Base-by-base conservation (phyloP, 2,329 filamentous ascomycete genomes). In the Aureobasidium vineae region DNA sequence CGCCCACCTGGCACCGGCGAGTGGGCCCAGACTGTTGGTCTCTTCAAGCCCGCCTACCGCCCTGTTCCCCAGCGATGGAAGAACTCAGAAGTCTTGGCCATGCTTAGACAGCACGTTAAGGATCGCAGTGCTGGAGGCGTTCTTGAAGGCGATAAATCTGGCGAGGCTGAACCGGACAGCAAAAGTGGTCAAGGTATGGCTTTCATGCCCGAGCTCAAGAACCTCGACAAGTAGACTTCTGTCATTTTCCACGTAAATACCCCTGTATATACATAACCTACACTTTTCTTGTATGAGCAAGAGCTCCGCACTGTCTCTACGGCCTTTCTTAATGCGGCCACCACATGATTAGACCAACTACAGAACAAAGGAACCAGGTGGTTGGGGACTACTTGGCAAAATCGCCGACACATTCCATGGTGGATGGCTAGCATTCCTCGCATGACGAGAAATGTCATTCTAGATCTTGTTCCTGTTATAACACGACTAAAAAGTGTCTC, bases 11-110 rank as follows among this genome's bases (percentile, higher is more conserved):
- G 76, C 70, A 83, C 79, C 66, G 92, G 93, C 69, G 95, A 99
- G 81, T 99, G 95, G 95, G 91, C 92, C 69, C 94, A 98, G 84
- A 99, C 95, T 0, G 84, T 97, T 5, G 95, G 95, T 38, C 93
- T 91, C 26, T 97, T 97, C 79, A 94, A 91, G 83, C 92, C 94
- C 36, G 92, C 93, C 41, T 97, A 97, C 79, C 84, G 94, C 65
- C 94, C 94, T 45, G 93, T 98, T 67, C 95, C 95, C 15, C 79
- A 81, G 72, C 84, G 94, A 69, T 99, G 95, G 95, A 86, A 84
- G 78, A 87, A 89, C 69, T 96, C 90, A 70, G 88, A 93, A 80
- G 86, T 97, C 64, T 79, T 99, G 72, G 77, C 77, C 31, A 79
- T 95, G 82, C 77, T 99, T 76, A 84, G 94, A 75, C 82, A 85